Conservation (phyloP, 1,139 yeast species). For the Candida sanyaensis region DNA sequence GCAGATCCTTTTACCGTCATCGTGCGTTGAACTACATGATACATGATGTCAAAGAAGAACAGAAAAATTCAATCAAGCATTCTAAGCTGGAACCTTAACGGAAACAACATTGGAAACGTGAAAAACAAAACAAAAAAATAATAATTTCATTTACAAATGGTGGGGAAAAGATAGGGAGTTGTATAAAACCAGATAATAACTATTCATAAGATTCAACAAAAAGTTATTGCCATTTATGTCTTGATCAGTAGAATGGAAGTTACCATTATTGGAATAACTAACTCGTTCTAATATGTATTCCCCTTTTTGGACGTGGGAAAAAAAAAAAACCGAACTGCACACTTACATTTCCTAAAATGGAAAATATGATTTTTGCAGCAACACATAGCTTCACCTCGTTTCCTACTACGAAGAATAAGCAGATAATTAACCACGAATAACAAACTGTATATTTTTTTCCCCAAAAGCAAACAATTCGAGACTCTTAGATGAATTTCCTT, state of each 20-base stretch:
- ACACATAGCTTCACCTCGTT: background rate
- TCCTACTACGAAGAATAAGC: background rate
- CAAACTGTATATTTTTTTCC: background rate
- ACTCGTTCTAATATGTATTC: background rate
- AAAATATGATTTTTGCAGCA: background rate
- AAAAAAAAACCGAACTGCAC: background rate
- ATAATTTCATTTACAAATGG: background rate
- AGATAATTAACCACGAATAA: background rate
- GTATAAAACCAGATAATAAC: background rate
- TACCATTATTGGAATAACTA: background rate
- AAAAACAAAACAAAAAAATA: background rate
- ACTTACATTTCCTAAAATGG: background rate
- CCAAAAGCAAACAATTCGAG: background rate
- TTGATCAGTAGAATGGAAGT: background rate
- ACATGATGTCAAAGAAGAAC: background rate
- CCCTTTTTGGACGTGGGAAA: background rate
- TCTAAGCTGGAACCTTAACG: background rate
- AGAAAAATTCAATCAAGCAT: background rate
- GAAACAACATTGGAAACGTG: background rate
- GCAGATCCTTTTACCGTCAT: slow-evolving; percentile 1
- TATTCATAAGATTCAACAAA: background rate
- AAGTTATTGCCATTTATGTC: background rate
- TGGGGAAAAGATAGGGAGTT: background rate
- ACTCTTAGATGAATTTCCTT: background rate
- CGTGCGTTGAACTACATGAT: background rate